phyloP scores from a whole-genome alignment of 495 filamentous ascomycete species.

The Aspergillus olivimuriae region DNA sequence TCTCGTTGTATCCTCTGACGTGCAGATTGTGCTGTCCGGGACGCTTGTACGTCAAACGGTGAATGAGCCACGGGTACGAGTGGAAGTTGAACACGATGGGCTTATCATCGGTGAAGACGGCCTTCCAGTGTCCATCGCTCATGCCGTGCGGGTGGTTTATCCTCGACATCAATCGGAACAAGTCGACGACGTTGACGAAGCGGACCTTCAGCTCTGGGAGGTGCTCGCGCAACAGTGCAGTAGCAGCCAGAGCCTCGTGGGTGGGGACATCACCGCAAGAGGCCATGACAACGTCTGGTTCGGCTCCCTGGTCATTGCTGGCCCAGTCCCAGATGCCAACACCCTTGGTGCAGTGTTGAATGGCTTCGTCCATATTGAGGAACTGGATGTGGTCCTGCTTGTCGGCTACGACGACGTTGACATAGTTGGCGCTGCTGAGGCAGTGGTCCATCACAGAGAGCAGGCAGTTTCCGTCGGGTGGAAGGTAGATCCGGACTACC shows the following conservation, averaged over 20 bases:
- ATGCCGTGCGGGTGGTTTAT: conserved; percentile 63
- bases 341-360: conserved; percentile 66
- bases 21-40: conserved; percentile 55
- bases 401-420: conserved; percentile 70
- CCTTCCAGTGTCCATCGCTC: conserved; percentile 52
- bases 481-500: conserved; percentile 71
- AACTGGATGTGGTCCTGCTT: conserved; percentile 72
- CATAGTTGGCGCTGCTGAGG: conserved; percentile 62
- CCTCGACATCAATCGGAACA: conserved; percentile 65
- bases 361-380: conserved; percentile 59
- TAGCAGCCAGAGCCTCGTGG: conserved; percentile 62
- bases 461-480: conserved; percentile 67
- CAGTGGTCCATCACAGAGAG: conserved; percentile 65
- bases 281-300: conserved; percentile 66
- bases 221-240: conserved; percentile 55
- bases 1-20: conserved; percentile 69
- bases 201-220: conserved; percentile 63
- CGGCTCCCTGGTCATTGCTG: conserved; percentile 49
- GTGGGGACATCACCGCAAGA: conserved; percentile 65
- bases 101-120: conserved; percentile 59
- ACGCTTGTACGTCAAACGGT: conserved; percentile 65
- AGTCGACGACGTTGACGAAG: conserved; percentile 68
- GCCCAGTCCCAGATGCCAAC: conserved; percentile 55
- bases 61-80: conserved; percentile 69
- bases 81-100: conserved; percentile 77